Conservation (phyloP, 2,329 filamentous ascomycete species). For the Ramularia endophylla region DNA sequence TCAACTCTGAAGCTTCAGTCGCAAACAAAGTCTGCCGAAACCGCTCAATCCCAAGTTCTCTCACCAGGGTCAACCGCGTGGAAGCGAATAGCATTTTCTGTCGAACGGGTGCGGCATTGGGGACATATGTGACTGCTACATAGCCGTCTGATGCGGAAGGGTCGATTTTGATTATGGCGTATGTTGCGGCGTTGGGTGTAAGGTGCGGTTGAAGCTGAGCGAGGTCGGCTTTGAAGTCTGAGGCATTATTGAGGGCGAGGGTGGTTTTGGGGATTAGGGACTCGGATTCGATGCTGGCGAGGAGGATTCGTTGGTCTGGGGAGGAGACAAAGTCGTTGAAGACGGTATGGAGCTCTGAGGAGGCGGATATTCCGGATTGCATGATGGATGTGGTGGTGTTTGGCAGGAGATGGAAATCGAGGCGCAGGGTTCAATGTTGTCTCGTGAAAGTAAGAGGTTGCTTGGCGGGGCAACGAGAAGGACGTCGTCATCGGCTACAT, state of each 20-base stretch:
- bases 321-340: constrained; percentile 65
- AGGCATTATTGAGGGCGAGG: constrained; percentile 44
- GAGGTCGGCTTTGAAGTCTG: constrained; percentile 59
- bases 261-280: constrained; percentile 56
- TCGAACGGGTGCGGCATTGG: constrained; percentile 69
- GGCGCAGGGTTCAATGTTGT: not conserved
- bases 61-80: constrained; percentile 66
- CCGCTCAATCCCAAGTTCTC: constrained; percentile 71
- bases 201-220: constrained; percentile 57
- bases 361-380: constrained; percentile 81
- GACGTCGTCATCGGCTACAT: too few species aligned
- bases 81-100: constrained; percentile 84
- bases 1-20: constrained; percentile 65
- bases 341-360: constrained; percentile 66
- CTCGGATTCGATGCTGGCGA: constrained; percentile 66
- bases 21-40: constrained; percentile 72
- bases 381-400: constrained; percentile 40
- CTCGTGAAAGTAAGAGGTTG: not conserved
- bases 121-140: constrained; percentile 70
- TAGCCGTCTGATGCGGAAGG: constrained; percentile 45
- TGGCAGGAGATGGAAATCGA: not conserved
- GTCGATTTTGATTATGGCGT: constrained; percentile 68
- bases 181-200: constrained; percentile 61
- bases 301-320: constrained; percentile 59
- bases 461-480: not conserved